Evolutionary conservation across 148 eudicot genomes (phyloP).

Genomic region (Suaeda aralocaspica): DNA sequence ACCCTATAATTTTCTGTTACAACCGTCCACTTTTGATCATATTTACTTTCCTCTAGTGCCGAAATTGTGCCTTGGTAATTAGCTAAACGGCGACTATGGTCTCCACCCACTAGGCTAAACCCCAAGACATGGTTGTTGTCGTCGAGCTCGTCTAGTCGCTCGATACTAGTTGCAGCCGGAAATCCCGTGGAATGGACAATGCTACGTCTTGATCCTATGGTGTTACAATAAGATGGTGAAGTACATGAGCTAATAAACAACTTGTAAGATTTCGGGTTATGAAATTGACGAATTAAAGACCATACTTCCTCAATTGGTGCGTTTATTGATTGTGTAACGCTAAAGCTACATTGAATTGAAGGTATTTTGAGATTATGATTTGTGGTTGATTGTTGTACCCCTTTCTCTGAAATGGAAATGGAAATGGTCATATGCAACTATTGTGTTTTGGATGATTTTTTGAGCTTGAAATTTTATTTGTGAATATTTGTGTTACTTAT

Average conservation of each 20-base stretch:
- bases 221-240: not conserved
- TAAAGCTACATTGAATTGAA: constrained; percentile 37
- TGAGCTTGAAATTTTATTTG: too few relatives aligned
- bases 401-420: too few relatives aligned
- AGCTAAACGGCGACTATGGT: not conserved
- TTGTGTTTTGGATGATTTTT: too few relatives aligned
- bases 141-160: constrained; percentile 31
- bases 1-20: constrained; percentile 20
- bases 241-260: constrained; percentile 30
- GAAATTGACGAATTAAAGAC: constrained; percentile 51
- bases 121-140: not conserved
- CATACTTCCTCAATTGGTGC: constrained; percentile 57
- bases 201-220: not conserved
- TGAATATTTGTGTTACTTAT: too few relatives aligned
- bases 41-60: not conserved
- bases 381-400: too few relatives aligned
- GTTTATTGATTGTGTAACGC: constrained; percentile 34
- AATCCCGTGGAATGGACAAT: constrained; percentile 27
- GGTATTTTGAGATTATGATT: too few relatives aligned
- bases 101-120: not conserved
- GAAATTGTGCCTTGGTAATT: constrained; percentile 14
- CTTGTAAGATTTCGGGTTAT: constrained; percentile 52
- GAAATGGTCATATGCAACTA: too few relatives aligned
- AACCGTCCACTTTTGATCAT: constrained; percentile 1
- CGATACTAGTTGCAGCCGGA: constrained; percentile 37